These are phyloP conservation scores for Alisma plantagoaquatica DNA, from an alignment of 106 monocot species.

Conservation along the genomic window DNA sequence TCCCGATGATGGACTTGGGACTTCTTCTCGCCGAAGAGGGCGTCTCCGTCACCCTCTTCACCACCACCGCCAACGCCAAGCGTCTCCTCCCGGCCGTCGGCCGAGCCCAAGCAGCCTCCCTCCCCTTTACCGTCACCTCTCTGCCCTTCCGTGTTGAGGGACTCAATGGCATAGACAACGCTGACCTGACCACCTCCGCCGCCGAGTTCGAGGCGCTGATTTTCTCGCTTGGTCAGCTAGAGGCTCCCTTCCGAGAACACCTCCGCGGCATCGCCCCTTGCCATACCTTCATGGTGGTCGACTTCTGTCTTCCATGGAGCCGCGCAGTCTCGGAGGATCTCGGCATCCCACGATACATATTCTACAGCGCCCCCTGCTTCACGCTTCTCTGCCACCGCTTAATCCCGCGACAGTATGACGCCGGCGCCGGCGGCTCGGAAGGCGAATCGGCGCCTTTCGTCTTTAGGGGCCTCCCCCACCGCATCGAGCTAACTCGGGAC, in stretches of 20 bases:
- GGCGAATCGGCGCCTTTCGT: conserved; percentile 9
- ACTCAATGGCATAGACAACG: conserved; percentile 31
- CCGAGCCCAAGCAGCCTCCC: background rate
- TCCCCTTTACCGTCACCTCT: conserved; percentile 19
- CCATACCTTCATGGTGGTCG: conserved; percentile 36
- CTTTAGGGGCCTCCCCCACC: conserved; percentile 34
- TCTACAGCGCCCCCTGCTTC: conserved; percentile 31
- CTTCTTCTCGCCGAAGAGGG: conserved; percentile 36
- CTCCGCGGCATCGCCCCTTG: conserved; percentile 7
- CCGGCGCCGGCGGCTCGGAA: conserved; percentile 5
- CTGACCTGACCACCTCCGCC: conserved; percentile 15
- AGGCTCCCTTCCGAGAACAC: conserved; percentile 10
- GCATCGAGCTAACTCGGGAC: no score
- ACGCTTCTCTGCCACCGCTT: background rate
- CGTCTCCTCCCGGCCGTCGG: conserved; percentile 21
- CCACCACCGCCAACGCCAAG: conserved; percentile 33
- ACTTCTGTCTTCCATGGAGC: conserved; percentile 30
- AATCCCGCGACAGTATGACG: background rate
- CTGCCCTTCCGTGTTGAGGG: conserved; percentile 30
- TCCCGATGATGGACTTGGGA: conserved; percentile 50
- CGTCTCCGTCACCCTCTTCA: conserved; percentile 35
- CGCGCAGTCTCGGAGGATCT: conserved; percentile 14
- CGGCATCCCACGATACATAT: conserved; percentile 25
- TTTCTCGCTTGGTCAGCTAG: conserved; percentile 13
- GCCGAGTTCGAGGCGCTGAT: background rate